These are phyloP conservation scores for Candida golubevii DNA, from an alignment of 805 yeast species.

Conservation along the genomic window DNA sequence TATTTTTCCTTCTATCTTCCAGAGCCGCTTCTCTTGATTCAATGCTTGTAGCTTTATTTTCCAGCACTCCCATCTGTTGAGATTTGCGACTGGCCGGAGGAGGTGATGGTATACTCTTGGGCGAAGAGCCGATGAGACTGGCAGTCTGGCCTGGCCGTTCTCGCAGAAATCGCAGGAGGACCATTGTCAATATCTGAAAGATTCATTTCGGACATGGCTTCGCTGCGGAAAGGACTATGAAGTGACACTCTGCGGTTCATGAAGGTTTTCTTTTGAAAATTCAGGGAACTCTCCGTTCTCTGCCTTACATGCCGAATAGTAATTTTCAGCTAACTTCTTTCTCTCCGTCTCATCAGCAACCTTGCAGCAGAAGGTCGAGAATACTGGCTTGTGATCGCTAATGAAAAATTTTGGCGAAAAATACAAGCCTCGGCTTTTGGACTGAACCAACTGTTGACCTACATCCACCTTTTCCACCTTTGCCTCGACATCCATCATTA, in stretches of 20 bases:
- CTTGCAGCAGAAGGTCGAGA: slow-evolving; percentile 63
- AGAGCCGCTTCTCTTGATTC: slow-evolving; percentile 1
- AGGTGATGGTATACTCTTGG: slow-evolving; percentile 31
- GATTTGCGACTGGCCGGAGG: slow-evolving; percentile 23
- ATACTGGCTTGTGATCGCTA: slow-evolving; percentile 94
- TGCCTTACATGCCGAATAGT: slow-evolving; percentile 28
- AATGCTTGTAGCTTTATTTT: neutral
- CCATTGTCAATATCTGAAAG: slow-evolving; percentile 28
- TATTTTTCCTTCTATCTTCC: slow-evolving; percentile 6
- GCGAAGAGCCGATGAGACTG: slow-evolving; percentile 10
- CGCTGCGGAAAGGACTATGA: slow-evolving; percentile 20
- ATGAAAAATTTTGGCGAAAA: too few relatives aligned
- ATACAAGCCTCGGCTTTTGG: too few relatives aligned
- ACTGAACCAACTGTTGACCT: too few relatives aligned
- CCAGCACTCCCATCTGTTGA: neutral
- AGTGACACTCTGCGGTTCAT: slow-evolving; percentile 6
- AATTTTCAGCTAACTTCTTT: slow-evolving; percentile 21
- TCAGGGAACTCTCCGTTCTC: slow-evolving; percentile 23
- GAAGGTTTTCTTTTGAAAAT: slow-evolving; percentile 1
- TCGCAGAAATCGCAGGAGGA: slow-evolving; percentile 21
- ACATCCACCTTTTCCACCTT: too few relatives aligned
- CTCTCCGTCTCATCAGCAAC: slow-evolving; percentile 54
- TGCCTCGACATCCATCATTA: too few relatives aligned
- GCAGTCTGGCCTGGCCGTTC: too few relatives aligned
- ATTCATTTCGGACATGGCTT: slow-evolving; percentile 33